Conservation (phyloP, 2,329 filamentous ascomycete genomes). For the Blumeria graminis region DNA sequence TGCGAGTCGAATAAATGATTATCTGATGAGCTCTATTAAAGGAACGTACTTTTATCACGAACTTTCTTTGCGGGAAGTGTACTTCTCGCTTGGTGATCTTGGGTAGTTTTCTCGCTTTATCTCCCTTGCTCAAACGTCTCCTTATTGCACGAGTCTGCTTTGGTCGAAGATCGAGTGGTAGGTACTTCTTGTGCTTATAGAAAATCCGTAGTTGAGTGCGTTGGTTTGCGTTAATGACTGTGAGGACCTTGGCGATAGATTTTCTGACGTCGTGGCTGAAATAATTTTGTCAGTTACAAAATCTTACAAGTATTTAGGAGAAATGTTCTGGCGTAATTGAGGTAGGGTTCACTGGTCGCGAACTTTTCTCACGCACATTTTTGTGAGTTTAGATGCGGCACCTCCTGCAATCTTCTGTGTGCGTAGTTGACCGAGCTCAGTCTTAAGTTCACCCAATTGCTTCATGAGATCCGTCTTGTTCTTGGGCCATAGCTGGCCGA, state of each 20-base stretch:
- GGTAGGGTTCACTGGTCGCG: background rate
- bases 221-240: conserved; percentile 99
- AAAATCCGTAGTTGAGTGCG: conserved; percentile 91
- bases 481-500: conserved; percentile 93
- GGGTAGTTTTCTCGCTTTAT: conserved; percentile 61
- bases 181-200: conserved; percentile 99
- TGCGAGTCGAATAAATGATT: background rate
- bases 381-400: conserved; percentile 84
- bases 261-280: conserved; percentile 93
- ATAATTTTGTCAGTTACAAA: conserved; percentile 6
- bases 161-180: conserved; percentile 89
- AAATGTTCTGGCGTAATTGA: background rate
- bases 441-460: conserved; percentile 87
- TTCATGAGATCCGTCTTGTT: conserved; percentile 95
- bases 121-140: conserved; percentile 78
- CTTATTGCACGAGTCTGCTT: conserved; percentile 98
- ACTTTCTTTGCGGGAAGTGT: conserved; percentile 98
- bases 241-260: conserved; percentile 95
- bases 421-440: conserved; percentile 83
- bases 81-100: conserved; percentile 90
- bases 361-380: conserved; percentile 45
- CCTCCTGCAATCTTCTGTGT: conserved; percentile 95
- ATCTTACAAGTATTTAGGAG: background rate
- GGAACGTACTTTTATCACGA: conserved; percentile 61
- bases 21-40: too few species aligned